Percentiles rank a stretch among this genome's conserved stretches.
These are phyloP conservation scores for Globisporangium barbulae DNA, from an alignment of 352 stramenopile species.

Conservation along the genomic window DNA sequence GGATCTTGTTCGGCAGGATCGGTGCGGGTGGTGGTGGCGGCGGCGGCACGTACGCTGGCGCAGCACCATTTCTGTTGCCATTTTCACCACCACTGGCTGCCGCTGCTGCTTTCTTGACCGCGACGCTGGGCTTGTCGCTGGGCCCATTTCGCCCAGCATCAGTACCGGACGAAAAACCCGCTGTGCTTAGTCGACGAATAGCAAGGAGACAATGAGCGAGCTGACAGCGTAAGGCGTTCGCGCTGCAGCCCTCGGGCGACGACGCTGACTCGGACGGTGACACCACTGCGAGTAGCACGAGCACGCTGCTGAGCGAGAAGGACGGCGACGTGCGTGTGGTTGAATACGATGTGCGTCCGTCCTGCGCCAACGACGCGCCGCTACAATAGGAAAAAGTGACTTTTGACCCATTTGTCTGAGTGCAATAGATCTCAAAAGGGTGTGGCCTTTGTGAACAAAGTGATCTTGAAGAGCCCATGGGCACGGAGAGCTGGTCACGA, in stretches of 20 bases:
- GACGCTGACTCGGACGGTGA: constrained; percentile 13
- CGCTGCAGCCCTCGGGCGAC: not conserved
- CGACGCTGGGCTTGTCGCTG: constrained; percentile 18
- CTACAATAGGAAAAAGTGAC: too few relatives aligned
- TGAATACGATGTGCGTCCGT: constrained; percentile 58
- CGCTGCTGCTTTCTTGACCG: too few relatives aligned
- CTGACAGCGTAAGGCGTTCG: constrained; percentile 51
- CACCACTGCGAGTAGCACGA: constrained; percentile 15
- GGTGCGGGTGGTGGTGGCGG: constrained; percentile 41
- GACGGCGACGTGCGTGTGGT: constrained; percentile 34
- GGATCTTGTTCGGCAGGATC: constrained; percentile 87
- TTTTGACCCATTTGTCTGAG: too few relatives aligned
- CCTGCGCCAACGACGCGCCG: constrained; percentile 44
- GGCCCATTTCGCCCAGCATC: too few relatives aligned
- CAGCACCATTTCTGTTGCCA: constrained; percentile 16
- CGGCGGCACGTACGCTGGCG: constrained; percentile 24
- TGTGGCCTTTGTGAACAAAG: too few relatives aligned
- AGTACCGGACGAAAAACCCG: too few relatives aligned
- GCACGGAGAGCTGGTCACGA: too few relatives aligned
- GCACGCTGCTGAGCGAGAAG: constrained; percentile 17
- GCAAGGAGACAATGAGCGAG: too few relatives aligned
- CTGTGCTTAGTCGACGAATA: too few relatives aligned
- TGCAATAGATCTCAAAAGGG: too few relatives aligned
- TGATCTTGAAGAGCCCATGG: too few relatives aligned
- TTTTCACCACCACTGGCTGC: constrained; percentile 24